Percentiles rank a stretch among this genome's conserved stretches.
These are phyloP conservation scores for Parmelia sp. DNA, from an alignment of 495 filamentous ascomycete species.

Conservation along the genomic window DNA sequence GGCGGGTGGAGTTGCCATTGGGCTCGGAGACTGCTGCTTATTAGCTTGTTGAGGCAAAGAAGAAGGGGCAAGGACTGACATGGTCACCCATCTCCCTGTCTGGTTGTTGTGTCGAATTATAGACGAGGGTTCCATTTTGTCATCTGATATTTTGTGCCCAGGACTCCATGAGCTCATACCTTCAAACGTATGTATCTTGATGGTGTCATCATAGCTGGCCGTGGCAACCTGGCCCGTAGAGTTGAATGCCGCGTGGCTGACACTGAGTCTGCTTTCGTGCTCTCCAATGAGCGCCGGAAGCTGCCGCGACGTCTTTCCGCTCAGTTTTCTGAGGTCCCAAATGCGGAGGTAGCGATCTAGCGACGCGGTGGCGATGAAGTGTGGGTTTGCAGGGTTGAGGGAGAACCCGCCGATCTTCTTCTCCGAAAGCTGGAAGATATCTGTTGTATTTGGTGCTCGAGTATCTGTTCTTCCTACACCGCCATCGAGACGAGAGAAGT, in stretches of 20 bases:
- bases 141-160: conserved; percentile 51
- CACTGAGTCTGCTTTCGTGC: conserved; percentile 74
- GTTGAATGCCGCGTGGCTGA: conserved; percentile 87
- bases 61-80: conserved; percentile 40
- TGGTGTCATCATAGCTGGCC: conserved; percentile 85
- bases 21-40: conserved; percentile 62
- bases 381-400: conserved; percentile 65
- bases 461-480: conserved; percentile 72
- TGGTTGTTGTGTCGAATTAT: conserved; percentile 88
- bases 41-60: not conserved
- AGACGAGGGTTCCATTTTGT: conserved; percentile 61
- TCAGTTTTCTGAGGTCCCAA: conserved; percentile 87
- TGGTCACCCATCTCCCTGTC: conserved; percentile 76
- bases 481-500: conserved; percentile 84
- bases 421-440: conserved; percentile 72
- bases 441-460: conserved; percentile 46
- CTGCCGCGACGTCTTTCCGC: conserved; percentile 44
- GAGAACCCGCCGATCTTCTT: conserved; percentile 96
- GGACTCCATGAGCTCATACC: conserved; percentile 57
- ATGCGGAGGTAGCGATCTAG: conserved; percentile 83
- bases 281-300: conserved; percentile 66
- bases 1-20: conserved; percentile 82
- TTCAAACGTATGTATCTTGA: conserved; percentile 82
- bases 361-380: conserved; percentile 85
- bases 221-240: conserved; percentile 77